Base-by-base conservation (phyloP, 441 rosid genomes). In the Rhodomyrtus psidioides region DNA sequence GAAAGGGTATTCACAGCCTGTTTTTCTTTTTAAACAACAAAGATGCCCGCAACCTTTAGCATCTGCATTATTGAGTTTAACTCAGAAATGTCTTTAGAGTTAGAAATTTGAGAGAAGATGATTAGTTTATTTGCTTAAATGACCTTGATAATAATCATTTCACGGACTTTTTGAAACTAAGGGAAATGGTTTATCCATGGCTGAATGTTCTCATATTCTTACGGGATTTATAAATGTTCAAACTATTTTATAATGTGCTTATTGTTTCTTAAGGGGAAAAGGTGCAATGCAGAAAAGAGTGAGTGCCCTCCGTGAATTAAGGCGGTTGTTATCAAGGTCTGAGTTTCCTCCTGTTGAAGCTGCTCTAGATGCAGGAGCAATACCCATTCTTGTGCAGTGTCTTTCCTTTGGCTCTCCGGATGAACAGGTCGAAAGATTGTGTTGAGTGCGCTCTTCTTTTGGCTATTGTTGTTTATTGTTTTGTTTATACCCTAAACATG, bases 371-470 rank as follows among this genome's bases (percentile, higher is more conserved):
- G 92, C 97, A 84, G 99, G 99, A 90, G 98, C 98, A 59, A 86
- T 97, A 81, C 90, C 96, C n/a, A 82, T 94, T 74, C 98, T 96
- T 84, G 98, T 95, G 91, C 95, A 92, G 82, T 95, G 97, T 89
- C 98, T 97, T 87, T 92, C 98, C 27, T 97, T 96, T 89, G 98
- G 99, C 88, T 94, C 98, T 83, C 91, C 94, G 4, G 97, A 96
- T 70, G 99, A 95, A 88, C 99, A 97, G 98, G 99, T 94, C 74
- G 83, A 82, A 82, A 28, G 51, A 83, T 42, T 87, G 83, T n/a
- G 10, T 85, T 76, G 59, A 84, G 65, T 87, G 84, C 58, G 3
- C 58, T 56, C 58, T 53, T 54, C 49, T 83, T 59, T 56, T 59
- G 75, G 85, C 42, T 82, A 27, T 54, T 10, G 49, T 70, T 70